Conservation (phyloP, 371 early-diverging fungal species). For the Gilbertella persicaria region DNA sequence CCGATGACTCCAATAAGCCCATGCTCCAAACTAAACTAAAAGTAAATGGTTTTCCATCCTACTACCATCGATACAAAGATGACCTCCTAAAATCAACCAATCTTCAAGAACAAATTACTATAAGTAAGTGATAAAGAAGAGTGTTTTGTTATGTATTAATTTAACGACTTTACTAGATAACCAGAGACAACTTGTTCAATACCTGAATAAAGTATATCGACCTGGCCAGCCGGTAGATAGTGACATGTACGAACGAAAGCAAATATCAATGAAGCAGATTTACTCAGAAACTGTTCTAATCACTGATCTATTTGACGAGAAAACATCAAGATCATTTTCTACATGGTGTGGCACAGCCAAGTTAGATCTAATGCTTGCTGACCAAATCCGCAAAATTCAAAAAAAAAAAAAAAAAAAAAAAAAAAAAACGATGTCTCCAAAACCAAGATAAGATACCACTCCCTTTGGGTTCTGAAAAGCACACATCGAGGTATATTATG, state of each 20-base stretch:
- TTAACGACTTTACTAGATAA: conserved; percentile 15
- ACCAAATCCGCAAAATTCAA: conserved; percentile 7
- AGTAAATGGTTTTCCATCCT: too few relatives aligned
- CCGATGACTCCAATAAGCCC: too few relatives aligned
- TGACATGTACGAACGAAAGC: conserved; percentile 3
- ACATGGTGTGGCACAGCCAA: conserved; percentile 7
- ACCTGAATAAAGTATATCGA: conserved; percentile 11
- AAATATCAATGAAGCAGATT: conserved; percentile 11
- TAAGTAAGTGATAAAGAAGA: conserved; percentile 13
- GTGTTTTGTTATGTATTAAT: too few relatives aligned
- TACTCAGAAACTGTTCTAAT: conserved; percentile 6
- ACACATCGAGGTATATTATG: conserved; percentile 17
- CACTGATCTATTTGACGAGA: conserved; percentile 8
- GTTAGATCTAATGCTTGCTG: conserved; percentile 6
- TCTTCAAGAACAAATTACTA: conserved; percentile 11
- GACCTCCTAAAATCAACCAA: too few relatives aligned
- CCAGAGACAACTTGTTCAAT: conserved; percentile 11
- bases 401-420: too few relatives aligned
- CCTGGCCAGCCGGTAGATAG: neutral
- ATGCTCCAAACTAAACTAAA: too few relatives aligned
- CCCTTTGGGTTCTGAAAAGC: conserved; percentile 21
- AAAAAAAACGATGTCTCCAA: too few relatives aligned
- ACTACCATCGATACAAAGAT: too few relatives aligned
- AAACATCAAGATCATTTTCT: conserved; percentile 4
- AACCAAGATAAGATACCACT: conserved; percentile 15